Base-by-base conservation (phyloP, 225 moss, liverwort and hornwort species). In the Polytrichum formosum region DNA sequence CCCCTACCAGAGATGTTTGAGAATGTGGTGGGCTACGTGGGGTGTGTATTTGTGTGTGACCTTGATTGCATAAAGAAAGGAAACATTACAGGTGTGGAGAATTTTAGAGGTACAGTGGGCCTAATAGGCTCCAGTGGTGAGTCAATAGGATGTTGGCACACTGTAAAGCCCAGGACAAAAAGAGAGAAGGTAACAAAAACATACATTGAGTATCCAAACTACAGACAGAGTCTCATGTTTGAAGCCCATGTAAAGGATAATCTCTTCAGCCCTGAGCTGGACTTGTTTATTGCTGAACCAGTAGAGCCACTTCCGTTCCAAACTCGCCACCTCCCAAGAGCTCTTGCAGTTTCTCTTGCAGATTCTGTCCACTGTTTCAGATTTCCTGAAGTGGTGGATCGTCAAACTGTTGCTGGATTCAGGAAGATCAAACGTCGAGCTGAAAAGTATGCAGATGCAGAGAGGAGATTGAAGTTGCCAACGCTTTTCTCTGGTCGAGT, bases 81-180 rank as follows among this genome's bases (percentile, higher is more conserved):
- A 37, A 3, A 71, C 0, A 72, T 71, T 66, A 81, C 54, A 0
- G 70, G 67, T 31, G 31, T 65, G 3, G 55, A 74, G n/a, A 74
- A 74, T 61, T 81, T 60, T 64, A 71, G 64, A 31, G 68, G 65
- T n/a, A 72, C 53, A 16, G 19, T 74, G 9, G 74, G 64, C 0
- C 72, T 75, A n/a, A 26, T 81, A 62, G 67, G 77, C 64, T 67
- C 53, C 28, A 18, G 66, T 71, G 70, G 81, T 56, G 67, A 81
- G 70, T 77, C 77, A 1, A 67, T 74, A 56, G 56, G 64, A 18
- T 81, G 73, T 77, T 77, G 77, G 67, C 63, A 81, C 54, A 77
- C 58, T 9, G 73, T 77, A 56, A 65, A 76, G 66, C 33, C 28
- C 19, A 55, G 30, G 7, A 70, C 27, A 61, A 73, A 67, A 56